Evolutionary conservation across 2,329 filamentous ascomycete genomes (phyloP).

Genomic region (Fusarium chaquense): DNA sequence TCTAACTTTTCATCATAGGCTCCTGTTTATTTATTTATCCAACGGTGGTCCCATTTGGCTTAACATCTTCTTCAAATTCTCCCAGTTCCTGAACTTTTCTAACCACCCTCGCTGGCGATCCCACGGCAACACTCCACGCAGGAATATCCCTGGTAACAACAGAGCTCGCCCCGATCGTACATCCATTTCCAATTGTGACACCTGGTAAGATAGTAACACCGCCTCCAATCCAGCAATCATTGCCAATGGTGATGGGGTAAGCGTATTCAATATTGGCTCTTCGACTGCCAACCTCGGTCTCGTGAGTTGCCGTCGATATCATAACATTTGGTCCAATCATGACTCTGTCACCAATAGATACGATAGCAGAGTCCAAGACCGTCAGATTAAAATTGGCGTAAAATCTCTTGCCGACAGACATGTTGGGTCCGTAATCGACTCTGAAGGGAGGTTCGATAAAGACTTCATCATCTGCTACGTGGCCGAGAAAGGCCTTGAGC

Average conservation of each 20-base stretch:
- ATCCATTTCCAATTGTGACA: conserved; percentile 80
- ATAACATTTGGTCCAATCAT: conserved; percentile 65
- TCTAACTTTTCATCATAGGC: rapidly evolving
- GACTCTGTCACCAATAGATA: conserved; percentile 64
- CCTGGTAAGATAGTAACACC: conserved; percentile 81
- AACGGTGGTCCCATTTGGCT: background rate
- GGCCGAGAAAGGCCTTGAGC: conserved; percentile 60
- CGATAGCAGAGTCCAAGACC: conserved; percentile 64
- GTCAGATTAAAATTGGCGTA: conserved; percentile 67
- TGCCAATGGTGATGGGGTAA: conserved; percentile 60
- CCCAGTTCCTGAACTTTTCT: conserved; percentile 31
- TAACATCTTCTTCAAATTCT: background rate
- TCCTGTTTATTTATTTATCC: background rate
- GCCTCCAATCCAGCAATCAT: conserved; percentile 77
- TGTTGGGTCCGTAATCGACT: conserved; percentile 73
- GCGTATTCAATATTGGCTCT: conserved; percentile 63
- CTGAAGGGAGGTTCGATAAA: conserved; percentile 69
- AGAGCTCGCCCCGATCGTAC: conserved; percentile 81
- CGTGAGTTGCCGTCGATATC: conserved; percentile 66
- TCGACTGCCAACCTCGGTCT: conserved; percentile 61
- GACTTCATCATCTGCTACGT: conserved; percentile 58
- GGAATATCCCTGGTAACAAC: conserved; percentile 75
- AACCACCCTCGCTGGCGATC: conserved; percentile 52
- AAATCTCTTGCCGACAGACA: conserved; percentile 67
- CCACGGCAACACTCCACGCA: conserved; percentile 53